A percentile compares a stretch with the other conserved stretches of the same genome.
Conservation (phyloP, 208 protist genomes). For the Endotrypanum monterogeii region DNA sequence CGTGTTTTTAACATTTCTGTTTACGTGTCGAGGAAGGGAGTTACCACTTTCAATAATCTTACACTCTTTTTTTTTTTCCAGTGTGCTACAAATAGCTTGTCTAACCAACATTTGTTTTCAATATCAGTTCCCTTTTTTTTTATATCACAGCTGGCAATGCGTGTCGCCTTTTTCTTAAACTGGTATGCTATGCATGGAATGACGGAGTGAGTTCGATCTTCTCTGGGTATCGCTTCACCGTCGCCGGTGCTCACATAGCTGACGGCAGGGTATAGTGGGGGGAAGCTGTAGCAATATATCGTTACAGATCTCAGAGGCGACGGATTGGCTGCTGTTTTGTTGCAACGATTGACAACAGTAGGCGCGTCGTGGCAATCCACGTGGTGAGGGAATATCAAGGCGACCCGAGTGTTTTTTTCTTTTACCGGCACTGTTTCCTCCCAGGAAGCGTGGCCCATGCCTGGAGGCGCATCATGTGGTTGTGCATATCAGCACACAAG, state of each 20-base stretch:
- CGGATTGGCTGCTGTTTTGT: not conserved
- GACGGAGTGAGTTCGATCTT: too few relatives aligned
- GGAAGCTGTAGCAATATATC: not conserved
- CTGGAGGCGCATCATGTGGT: not conserved
- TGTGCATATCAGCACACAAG: not conserved
- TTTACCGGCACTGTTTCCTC: not conserved
- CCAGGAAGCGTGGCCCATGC: not conserved
- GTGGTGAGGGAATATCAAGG: not conserved
- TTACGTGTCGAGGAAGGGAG: too few relatives aligned
- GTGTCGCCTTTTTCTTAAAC: not conserved
- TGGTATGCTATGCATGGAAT: too few relatives aligned
- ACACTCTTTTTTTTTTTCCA: constrained; percentile 13
- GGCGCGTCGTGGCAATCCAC: not conserved
- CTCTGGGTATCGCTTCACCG: not conserved
- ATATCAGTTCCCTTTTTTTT: not conserved
- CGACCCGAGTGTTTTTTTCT: not conserved
- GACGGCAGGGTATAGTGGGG: not conserved
- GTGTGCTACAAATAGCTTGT: not conserved
- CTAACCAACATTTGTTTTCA: not conserved
- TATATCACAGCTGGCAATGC: not conserved
- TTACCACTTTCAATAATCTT: not conserved
- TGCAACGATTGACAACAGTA: not conserved
- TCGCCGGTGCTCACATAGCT: not conserved
- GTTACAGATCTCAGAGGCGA: not conserved
- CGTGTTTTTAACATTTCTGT: not conserved